phyloP scores from a whole-genome alignment of 768 basidiomycete genomes.

The Calocera cornea region DNA sequence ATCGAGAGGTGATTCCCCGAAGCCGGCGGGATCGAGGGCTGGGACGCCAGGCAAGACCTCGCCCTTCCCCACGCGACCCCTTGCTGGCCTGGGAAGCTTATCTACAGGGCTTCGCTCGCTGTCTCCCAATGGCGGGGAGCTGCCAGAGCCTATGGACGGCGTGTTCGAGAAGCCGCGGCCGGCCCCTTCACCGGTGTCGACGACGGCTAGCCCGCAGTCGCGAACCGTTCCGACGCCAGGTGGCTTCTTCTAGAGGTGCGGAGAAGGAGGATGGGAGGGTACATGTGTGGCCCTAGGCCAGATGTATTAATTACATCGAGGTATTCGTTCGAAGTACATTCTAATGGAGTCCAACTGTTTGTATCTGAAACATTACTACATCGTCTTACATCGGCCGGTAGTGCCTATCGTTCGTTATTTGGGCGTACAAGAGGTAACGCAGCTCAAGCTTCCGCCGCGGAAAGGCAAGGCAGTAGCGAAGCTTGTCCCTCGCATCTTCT shows the following conservation, averaged over 20 bases:
- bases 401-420: too few species aligned
- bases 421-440: too few species aligned
- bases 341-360: neutral
- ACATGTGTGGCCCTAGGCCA: neutral
- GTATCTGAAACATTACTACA: neutral
- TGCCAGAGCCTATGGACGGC: neutral
- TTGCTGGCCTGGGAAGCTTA: neutral
- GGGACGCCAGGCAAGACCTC: neutral
- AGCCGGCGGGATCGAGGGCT: neutral
- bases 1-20: neutral
- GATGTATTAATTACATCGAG: neutral
- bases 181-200: neutral
- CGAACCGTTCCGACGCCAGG: neutral
- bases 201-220: neutral
- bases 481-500: neutral
- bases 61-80: neutral
- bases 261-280: neutral
- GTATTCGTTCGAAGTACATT: neutral
- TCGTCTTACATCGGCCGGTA: too few species aligned
- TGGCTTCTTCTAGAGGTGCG: neutral
- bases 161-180: neutral
- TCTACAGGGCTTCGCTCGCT: neutral
- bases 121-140: neutral
- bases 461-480: too few species aligned
- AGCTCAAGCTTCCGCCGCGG: too few species aligned